These are phyloP conservation scores for Nakaseomyces uthaithaninus DNA, from an alignment of 1,139 yeast species.

Conservation along the genomic window DNA sequence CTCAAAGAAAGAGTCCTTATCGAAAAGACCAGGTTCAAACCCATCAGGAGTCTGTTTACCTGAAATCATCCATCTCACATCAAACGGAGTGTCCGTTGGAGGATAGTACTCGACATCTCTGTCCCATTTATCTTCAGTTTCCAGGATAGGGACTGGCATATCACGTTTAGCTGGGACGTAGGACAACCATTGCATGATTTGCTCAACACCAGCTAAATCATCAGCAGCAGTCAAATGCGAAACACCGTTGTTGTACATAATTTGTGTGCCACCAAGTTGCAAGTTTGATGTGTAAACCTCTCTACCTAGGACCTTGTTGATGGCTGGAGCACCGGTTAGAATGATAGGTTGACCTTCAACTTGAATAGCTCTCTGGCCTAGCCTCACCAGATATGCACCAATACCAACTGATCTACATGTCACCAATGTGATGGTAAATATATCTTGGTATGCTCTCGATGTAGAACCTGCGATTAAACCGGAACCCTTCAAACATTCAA, in stretches of 20 bases:
- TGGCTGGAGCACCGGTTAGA: conserved; percentile 98
- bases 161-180: conserved; percentile 88
- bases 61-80: conserved; percentile 90
- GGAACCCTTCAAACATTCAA: conserved; percentile 94
- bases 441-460: conserved; percentile 93
- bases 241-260: conserved; percentile 97
- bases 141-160: conserved; percentile 85
- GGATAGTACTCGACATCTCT: conserved; percentile 84
- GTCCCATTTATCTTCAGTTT: conserved; percentile 81
- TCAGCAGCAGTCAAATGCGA: conserved; percentile 93
- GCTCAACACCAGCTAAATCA: conserved; percentile 92
- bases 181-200: conserved; percentile 94
- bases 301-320: conserved; percentile 89
- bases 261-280: conserved; percentile 98
- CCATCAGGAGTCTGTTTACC: conserved; percentile 68
- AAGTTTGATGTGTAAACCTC: conserved; percentile 94
- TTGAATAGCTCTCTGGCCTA: conserved; percentile 98
- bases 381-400: conserved; percentile 95
- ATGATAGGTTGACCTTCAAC: conserved; percentile 98
- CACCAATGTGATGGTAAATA: conserved; percentile 90
- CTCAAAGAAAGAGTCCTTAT: conserved; percentile 87
- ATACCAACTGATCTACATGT: conserved; percentile 99
- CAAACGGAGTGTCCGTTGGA: conserved; percentile 63
- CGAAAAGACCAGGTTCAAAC: conserved; percentile 83
- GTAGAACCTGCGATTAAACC: conserved; percentile 99